Conservation (phyloP, 768 basidiomycete genomes). For the Kwoniella pini region DNA sequence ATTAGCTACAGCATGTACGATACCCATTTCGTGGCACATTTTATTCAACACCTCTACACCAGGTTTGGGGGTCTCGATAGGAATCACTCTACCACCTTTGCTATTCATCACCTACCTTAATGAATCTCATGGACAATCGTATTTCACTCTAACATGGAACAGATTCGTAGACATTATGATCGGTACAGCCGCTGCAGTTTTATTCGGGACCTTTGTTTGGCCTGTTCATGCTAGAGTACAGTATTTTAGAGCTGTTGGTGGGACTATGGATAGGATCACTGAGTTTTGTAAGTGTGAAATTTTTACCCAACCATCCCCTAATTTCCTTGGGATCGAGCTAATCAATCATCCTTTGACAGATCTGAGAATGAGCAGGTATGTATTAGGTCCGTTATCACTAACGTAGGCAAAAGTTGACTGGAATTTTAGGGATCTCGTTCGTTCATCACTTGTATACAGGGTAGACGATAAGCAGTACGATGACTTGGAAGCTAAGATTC, state of each 20-base stretch:
- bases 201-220: constrained; percentile 51
- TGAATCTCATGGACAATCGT: constrained; percentile 25
- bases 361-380: constrained; percentile 46
- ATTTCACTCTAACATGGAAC: constrained; percentile 46
- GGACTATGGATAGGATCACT: constrained; percentile 40
- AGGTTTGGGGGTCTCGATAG: constrained; percentile 37
- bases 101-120: constrained; percentile 51
- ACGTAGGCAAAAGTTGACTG: too few relatives aligned
- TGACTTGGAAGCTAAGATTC: constrained; percentile 34
- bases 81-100: constrained; percentile 54
- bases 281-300: constrained; percentile 44
- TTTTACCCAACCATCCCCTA: not conserved
- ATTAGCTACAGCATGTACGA: constrained; percentile 43
- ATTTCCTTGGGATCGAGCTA: not conserved
- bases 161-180: constrained; percentile 49
- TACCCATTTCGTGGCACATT: constrained; percentile 51
- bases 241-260: constrained; percentile 43
- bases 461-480: constrained; percentile 35
- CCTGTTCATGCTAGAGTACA: constrained; percentile 51
- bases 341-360: constrained; percentile 18
- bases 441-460: constrained; percentile 46
- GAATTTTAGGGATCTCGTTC: constrained; percentile 43
- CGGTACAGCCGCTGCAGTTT: constrained; percentile 53
- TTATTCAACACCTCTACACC: constrained; percentile 41
- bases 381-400: too few relatives aligned